phyloP scores from a whole-genome alignment of 2,329 filamentous ascomycete genomes.

The Apiospora marii region DNA sequence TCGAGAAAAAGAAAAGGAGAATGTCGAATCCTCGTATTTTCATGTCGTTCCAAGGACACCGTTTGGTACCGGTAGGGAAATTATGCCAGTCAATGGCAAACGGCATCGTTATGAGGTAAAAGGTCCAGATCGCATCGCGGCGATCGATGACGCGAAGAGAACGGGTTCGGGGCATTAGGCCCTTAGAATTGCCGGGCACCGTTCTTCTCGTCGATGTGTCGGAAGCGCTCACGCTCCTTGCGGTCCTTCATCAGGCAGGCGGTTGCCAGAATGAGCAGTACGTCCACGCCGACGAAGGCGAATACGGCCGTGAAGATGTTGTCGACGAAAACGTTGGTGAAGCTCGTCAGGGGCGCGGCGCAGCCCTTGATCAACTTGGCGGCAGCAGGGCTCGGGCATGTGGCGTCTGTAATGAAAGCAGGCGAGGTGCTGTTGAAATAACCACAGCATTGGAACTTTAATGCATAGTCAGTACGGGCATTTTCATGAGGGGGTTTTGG shows the following conservation, averaged over 20 bases:
- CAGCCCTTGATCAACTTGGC: constrained; percentile 77
- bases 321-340: constrained; percentile 76
- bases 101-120: constrained; percentile 15
- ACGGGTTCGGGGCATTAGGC: background rate
- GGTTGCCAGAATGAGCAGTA: constrained; percentile 72
- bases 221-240: constrained; percentile 80
- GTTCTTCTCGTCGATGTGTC: constrained; percentile 82
- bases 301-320: constrained; percentile 82
- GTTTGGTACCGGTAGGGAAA: constrained; percentile 1
- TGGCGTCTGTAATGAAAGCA: constrained; percentile 73
- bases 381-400: constrained; percentile 73
- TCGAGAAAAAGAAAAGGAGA: constrained; percentile 10
- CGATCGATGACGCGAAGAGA: constrained; percentile 17
- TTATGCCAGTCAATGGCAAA: constrained; percentile 26
- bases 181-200: constrained; percentile 49
- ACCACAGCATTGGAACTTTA: constrained; percentile 80
- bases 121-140: constrained; percentile 13
- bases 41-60: constrained; percentile 9
- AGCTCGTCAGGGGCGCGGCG: constrained; percentile 70
- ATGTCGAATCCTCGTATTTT: constrained; percentile 21
- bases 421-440: constrained; percentile 77
- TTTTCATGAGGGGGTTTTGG: too few species aligned
- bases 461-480: background rate
- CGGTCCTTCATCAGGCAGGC: constrained; percentile 82
- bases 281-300: constrained; percentile 77